These are phyloP conservation scores for Thelonectria olida DNA, from an alignment of 2,329 filamentous ascomycete species.

Conservation along the genomic window DNA sequence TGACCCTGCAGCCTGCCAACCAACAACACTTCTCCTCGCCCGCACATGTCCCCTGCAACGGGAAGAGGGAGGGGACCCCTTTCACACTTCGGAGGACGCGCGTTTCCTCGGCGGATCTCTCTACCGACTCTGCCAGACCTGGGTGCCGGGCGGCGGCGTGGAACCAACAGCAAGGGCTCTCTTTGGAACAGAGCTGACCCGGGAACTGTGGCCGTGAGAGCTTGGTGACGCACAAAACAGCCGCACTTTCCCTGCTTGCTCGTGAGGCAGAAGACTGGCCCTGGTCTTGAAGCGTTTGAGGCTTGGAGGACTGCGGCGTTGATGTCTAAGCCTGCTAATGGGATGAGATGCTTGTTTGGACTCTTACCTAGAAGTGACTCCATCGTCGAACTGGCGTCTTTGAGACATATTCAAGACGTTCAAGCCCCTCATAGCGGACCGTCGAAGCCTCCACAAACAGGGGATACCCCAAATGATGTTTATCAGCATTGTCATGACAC, in stretches of 20 bases:
- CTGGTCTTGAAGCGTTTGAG: constrained; percentile 4
- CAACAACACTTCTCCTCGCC: background rate
- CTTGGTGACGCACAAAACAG: constrained; percentile 11
- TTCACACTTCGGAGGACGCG: constrained; percentile 27
- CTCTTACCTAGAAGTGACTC: constrained; percentile 1
- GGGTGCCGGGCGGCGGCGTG: background rate
- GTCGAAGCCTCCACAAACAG: background rate
- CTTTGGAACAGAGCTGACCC: background rate
- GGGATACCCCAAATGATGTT: background rate
- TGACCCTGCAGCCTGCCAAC: too few species aligned
- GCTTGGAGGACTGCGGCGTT: constrained; percentile 3
- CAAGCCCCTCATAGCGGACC: background rate
- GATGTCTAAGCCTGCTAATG: constrained; percentile 8
- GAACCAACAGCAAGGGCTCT: background rate
- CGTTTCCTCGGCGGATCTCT: constrained; percentile 29
- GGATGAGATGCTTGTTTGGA: background rate
- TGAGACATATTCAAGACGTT: background rate
- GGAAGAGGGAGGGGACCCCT: background rate
- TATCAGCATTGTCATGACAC: background rate
- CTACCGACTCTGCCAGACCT: constrained; percentile 18
- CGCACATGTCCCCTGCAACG: background rate
- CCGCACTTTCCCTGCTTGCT: background rate
- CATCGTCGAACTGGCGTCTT: background rate
- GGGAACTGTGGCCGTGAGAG: background rate
- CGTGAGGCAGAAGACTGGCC: background rate